Evolutionary conservation across 1,284 basidiomycete species (phyloP).

Genomic region (Sparassis latifolia): DNA sequence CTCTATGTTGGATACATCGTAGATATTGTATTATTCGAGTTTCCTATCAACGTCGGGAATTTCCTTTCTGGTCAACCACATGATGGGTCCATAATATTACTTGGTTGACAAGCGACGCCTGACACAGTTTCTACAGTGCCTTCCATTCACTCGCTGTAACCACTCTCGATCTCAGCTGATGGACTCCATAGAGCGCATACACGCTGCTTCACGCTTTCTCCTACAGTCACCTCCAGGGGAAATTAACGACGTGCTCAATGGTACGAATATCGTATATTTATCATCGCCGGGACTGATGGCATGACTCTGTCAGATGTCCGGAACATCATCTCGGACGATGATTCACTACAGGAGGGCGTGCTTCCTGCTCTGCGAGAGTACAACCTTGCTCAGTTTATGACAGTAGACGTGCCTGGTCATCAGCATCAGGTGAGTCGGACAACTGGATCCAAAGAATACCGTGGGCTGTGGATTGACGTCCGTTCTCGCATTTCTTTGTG

Average conservation of each 20-base stretch:
- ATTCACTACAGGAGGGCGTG: slow-evolving; percentile 70
- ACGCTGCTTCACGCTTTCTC: slow-evolving; percentile 72
- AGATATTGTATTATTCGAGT: too few species aligned
- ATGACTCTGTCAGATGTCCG: slow-evolving; percentile 64
- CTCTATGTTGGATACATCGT: too few species aligned
- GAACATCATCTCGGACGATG: slow-evolving; percentile 82
- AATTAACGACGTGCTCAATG: slow-evolving; percentile 92
- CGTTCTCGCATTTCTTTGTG: too few species aligned
- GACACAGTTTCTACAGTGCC: too few species aligned
- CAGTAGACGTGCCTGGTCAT: slow-evolving; percentile 72
- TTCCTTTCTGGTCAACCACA: too few species aligned
- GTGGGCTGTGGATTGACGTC: too few species aligned
- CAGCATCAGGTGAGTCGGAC: slow-evolving; percentile 55
- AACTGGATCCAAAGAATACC: too few species aligned
- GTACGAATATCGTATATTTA: slow-evolving; percentile 32
- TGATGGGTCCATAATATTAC: too few species aligned
- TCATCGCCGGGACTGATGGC: background rate
- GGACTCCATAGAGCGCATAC: slow-evolving; percentile 57
- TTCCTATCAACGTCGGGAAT: too few species aligned
- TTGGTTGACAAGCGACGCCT: too few species aligned
- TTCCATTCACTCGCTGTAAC: too few species aligned
- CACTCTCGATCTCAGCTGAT: slow-evolving; percentile 24
- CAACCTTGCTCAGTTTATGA: slow-evolving; percentile 80
- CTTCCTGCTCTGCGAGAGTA: slow-evolving; percentile 75
- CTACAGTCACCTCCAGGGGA: slow-evolving; percentile 90